A percentile compares a stretch with the other conserved stretches of the same genome.
Conservation (phyloP, 768 basidiomycete species). For the Rhodotorula toruloides region DNA sequence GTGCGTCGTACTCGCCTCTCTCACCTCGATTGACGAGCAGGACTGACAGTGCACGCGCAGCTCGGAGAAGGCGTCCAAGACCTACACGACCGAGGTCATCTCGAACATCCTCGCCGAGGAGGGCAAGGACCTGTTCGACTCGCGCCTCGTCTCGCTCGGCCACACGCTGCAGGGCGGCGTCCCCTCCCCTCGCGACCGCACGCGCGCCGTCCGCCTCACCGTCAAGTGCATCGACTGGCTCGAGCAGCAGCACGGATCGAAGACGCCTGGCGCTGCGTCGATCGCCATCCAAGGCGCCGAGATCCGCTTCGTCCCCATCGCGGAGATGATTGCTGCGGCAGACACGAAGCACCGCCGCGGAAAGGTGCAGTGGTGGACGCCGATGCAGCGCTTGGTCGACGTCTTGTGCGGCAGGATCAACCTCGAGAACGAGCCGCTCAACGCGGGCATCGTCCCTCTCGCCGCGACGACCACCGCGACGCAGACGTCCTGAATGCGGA, state of each 20-base stretch:
- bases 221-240: slow-evolving; percentile 92
- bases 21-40: no score
- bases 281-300: slow-evolving; percentile 83
- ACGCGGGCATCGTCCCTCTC: slow-evolving; percentile 11
- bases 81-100: slow-evolving; percentile 86
- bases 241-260: slow-evolving; percentile 58
- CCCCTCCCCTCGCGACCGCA: slow-evolving; percentile 89
- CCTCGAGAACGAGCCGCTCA: slow-evolving; percentile 32
- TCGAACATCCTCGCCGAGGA: slow-evolving; percentile 94
- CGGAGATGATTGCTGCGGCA: slow-evolving; percentile 75
- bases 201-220: slow-evolving; percentile 80
- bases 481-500: no score
- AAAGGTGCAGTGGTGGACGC: slow-evolving; percentile 42
- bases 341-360: slow-evolving; percentile 79
- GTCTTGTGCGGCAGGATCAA: slow-evolving; percentile 28
- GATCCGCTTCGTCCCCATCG: slow-evolving; percentile 75
- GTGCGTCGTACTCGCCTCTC: slow-evolving; percentile 51
- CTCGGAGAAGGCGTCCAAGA: slow-evolving; percentile 75
- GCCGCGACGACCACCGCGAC: not conserved
- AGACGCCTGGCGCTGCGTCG: slow-evolving; percentile 53
- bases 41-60: slow-evolving; percentile 48
- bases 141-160: slow-evolving; percentile 89
- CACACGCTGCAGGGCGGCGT: slow-evolving; percentile 95
- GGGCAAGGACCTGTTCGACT: slow-evolving; percentile 84
- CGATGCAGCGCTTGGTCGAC: slow-evolving; percentile 34